Percentiles rank a stretch among this genome's conserved stretches.
These are phyloP conservation scores for Jimgerdemannia flammicorona DNA, from an alignment of 192 early-diverging fungal species.

Conservation along the genomic window DNA sequence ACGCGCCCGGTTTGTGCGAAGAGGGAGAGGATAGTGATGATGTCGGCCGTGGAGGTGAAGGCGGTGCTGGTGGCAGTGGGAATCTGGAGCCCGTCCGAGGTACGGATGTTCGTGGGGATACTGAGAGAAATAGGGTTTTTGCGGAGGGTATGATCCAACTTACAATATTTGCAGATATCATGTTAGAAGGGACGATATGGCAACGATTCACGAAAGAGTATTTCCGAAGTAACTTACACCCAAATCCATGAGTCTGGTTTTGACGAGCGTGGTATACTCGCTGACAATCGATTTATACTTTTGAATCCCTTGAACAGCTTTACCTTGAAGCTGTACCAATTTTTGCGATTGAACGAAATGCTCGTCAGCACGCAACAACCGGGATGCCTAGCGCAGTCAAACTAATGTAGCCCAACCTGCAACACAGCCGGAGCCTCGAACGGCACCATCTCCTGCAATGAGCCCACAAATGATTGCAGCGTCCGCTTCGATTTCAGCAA, in stretches of 20 bases:
- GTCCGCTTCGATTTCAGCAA: background rate
- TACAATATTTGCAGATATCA: background rate
- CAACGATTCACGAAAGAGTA: background rate
- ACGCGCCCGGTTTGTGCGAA: background rate
- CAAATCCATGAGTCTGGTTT: background rate
- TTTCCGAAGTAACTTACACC: background rate
- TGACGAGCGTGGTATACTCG: background rate
- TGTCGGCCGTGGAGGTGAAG: background rate
- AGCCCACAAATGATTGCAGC: background rate
- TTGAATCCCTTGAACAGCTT: background rate
- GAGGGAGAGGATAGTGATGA: background rate
- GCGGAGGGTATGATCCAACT: background rate
- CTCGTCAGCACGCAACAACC: background rate
- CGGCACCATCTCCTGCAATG: background rate
- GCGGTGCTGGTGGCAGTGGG: background rate
- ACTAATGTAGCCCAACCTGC: background rate
- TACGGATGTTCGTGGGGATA: background rate
- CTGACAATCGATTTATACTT: background rate
- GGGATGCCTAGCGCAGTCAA: background rate
- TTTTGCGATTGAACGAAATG: background rate
- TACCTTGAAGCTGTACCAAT: background rate
- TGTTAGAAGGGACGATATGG: too few species aligned
- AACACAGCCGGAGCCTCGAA: background rate
- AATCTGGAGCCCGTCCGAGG: background rate
- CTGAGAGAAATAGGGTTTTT: background rate